Base-by-base conservation (phyloP, 345 rosid genomes). In the Cardamine occulta region DNA sequence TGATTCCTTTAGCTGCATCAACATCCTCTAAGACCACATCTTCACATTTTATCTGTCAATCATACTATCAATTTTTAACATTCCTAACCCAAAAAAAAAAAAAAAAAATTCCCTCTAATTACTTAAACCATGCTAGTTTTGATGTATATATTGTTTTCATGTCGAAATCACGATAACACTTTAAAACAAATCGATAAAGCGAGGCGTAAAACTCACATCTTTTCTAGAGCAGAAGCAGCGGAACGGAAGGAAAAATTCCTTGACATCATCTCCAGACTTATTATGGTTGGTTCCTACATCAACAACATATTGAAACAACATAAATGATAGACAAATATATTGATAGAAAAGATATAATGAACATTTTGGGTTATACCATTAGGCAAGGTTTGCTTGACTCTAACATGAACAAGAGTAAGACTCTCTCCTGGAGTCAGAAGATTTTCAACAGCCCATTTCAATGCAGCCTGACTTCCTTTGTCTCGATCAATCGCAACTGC, bases 171-270 rank as follows among this genome's bases (percentile, higher is more conserved):
- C 35, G 17, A 45, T 44, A 70, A 31, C 44, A 29, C n/a, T 19
- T 5, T 56, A 1, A n/a, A 57, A 17, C 6, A 13, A 55, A 51
- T 10, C 2, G 7, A 48, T 6, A 4, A 63, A 49, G 19, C 7
- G 18, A 51, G 12, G 15, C 3, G n/a, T 32, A 14, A 56, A 60
- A 78, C 82, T 68, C 58, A 91, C 98, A 24, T 88, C 91, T 62
- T 88, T 91, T 34, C 93, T 72, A 6, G 83, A 76, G 85, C 98
- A 93, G 55, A 91, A 91, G 83, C 93, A 89, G 17, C 96, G 96
- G 74, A 88, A 93, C 12, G 98, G 93, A 42, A 89, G 96, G 71
- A 93, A 84, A 5, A 93, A n/a, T 21, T 87, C 91, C 52, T 68
- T 85, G 61, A 86, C 80, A 4, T 74, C 73, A 66, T 66, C 61